Percentiles rank a stretch among this genome's conserved stretches.
phyloP scores from a whole-genome alignment of 495 filamentous ascomycete genomes.

The Talaromyces proteolyticus region DNA sequence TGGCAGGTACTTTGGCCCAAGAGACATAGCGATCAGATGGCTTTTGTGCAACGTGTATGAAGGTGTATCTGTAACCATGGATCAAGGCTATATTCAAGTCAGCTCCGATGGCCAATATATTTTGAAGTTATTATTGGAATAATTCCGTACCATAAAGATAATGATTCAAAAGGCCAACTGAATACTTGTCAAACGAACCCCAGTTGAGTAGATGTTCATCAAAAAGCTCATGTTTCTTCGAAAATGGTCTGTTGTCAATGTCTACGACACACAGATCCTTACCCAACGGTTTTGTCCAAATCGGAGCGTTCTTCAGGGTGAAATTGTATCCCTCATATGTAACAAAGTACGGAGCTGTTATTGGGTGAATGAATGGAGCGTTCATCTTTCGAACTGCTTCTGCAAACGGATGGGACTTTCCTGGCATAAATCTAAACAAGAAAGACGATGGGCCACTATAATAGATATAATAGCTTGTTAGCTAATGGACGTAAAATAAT shows the following conservation, averaged over 20 bases:
- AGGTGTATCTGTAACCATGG: conserved; percentile 48
- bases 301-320: background rate
- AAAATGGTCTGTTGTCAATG: conserved; percentile 1
- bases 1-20: conserved; percentile 44
- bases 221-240: background rate
- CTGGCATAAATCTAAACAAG: no score
- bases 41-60: conserved; percentile 22
- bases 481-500: no score
- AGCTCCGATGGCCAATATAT: background rate
- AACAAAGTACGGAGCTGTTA: background rate
- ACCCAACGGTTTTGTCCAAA: conserved; percentile 1
- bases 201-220: background rate
- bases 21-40: conserved; percentile 23
- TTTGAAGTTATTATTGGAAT: background rate
- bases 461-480: no score
- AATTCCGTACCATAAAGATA: conserved; percentile 25
- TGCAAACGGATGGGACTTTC: background rate
- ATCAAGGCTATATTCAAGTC: conserved; percentile 27
- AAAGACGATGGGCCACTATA: no score
- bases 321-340: conserved; percentile 1
- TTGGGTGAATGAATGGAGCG: conserved; percentile 1
- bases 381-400: background rate
- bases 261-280: conserved; percentile 3
- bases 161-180: conserved; percentile 19
- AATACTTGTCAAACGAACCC: conserved; percentile 1